A percentile compares a stretch with the other conserved stretches of the same genome.
Evolutionary conservation across 75 land plant genomes (phyloP).

Genomic region (Ceratopteris richardii): DNA sequence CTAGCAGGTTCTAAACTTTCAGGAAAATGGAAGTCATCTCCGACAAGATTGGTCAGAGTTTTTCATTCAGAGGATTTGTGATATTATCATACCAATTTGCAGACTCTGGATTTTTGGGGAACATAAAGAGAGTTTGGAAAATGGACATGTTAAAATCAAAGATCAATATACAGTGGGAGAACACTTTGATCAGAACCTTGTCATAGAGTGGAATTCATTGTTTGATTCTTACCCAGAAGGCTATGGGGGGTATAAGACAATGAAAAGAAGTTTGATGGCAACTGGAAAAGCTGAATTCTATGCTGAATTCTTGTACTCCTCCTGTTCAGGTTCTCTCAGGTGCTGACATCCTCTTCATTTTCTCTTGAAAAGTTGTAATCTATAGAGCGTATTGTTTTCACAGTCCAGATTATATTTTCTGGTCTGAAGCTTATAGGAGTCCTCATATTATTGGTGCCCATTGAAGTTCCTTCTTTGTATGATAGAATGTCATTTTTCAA

Average conservation of each 20-base stretch:
- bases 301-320: conserved; percentile 55
- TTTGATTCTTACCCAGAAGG: conserved; percentile 17
- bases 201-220: conserved; percentile 1
- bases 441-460: no score
- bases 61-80: conserved; percentile 18
- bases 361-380: no score
- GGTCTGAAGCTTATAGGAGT: no score
- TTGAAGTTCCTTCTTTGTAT: no score
- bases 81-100: conserved; percentile 25
- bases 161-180: background rate
- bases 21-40: conserved; percentile 5
- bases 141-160: background rate
- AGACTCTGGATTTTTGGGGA: conserved; percentile 45
- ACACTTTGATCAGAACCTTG: conserved; percentile 1
- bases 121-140: background rate
- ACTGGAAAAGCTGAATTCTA: conserved; percentile 76
- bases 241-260: conserved; percentile 23
- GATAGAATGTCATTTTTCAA: no score
- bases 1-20: conserved; percentile 33
- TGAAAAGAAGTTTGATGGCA: conserved; percentile 34
- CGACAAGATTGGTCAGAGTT: conserved; percentile 13
- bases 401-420: no score
- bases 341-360: no score
- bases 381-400: no score
- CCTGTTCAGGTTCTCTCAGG: conserved; percentile 66